phyloP scores from a whole-genome alignment of 176 grass and related monocot genomes.

The Hyparrhenia diplandra region DNA sequence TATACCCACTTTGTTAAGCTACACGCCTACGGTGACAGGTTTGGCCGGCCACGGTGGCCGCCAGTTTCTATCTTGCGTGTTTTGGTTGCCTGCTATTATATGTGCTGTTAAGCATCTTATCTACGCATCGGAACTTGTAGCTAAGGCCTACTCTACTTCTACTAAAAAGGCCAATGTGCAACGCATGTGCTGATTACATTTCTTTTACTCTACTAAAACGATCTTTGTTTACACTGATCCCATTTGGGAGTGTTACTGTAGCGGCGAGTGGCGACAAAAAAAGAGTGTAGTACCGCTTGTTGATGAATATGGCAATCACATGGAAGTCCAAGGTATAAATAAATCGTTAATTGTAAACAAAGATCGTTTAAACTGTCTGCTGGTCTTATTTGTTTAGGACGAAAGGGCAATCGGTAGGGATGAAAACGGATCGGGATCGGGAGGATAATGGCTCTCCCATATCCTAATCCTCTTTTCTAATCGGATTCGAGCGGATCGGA shows the following conservation, averaged over 20 bases:
- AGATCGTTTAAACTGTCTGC: neutral
- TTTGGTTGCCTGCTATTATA: neutral
- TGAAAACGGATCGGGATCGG: too few relatives aligned
- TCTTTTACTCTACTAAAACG: neutral
- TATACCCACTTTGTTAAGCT: neutral
- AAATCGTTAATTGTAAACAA: neutral
- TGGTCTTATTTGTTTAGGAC: neutral
- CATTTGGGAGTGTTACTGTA: neutral
- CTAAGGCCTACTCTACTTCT: too few relatives aligned
- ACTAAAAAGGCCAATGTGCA: slow-evolving; percentile 19
- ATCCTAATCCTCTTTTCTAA: too few relatives aligned
- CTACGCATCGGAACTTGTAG: slow-evolving; percentile 51
- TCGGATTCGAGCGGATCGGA: too few relatives aligned
- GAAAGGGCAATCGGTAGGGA: too few relatives aligned
- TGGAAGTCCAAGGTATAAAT: neutral
- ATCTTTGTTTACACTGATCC: neutral
- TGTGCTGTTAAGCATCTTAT: slow-evolving; percentile 37
- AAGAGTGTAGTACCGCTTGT: too few relatives aligned
- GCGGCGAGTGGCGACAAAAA: neutral
- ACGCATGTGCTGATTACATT: slow-evolving; percentile 44
- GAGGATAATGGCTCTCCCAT: too few relatives aligned
- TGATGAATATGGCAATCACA: neutral
- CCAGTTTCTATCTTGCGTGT: neutral
- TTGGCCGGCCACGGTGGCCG: neutral
- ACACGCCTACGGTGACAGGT: neutral